These are phyloP conservation scores for Dioscorea dumetorum DNA, from an alignment of 106 monocot species.

Conservation along the genomic window DNA sequence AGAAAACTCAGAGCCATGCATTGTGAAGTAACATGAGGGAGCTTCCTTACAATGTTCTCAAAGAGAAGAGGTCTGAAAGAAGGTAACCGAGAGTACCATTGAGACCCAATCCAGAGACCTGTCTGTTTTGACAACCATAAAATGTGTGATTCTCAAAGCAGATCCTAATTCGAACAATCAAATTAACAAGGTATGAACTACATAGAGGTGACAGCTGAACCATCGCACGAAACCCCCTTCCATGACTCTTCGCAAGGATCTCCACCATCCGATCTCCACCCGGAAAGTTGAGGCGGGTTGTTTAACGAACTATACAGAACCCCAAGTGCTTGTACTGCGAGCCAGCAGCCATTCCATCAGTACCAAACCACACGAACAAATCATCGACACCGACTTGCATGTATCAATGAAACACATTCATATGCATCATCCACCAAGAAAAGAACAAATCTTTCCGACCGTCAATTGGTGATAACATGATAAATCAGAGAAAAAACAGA, in stretches of 20 bases:
- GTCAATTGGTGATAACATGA: no score
- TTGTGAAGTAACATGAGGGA: background rate
- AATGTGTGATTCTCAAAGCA: no score
- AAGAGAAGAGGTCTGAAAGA: conserved; percentile 55
- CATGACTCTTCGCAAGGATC: conserved; percentile 67
- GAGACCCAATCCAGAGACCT: conserved; percentile 57
- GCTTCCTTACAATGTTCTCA: conserved; percentile 71
- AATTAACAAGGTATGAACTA: background rate
- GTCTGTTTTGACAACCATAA: conserved; percentile 21
- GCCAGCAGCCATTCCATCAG: background rate
- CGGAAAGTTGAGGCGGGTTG: conserved; percentile 42
- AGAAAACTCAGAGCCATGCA: background rate
- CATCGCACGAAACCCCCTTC: conserved; percentile 55
- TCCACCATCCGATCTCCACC: conserved; percentile 47
- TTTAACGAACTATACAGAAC: conserved; percentile 43
- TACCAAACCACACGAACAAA: no score
- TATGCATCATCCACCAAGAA: no score
- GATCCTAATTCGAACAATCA: background rate
- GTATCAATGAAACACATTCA: no score
- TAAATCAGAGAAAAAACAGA: no score
- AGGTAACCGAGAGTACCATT: conserved; percentile 75
- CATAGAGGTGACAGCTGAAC: conserved; percentile 48
- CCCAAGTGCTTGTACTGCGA: conserved; percentile 45
- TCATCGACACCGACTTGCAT: no score
- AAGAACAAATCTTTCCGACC: no score